phyloP scores from a whole-genome alignment of 2,329 filamentous ascomycete genomes.

The Dothistroma septosporum region DNA sequence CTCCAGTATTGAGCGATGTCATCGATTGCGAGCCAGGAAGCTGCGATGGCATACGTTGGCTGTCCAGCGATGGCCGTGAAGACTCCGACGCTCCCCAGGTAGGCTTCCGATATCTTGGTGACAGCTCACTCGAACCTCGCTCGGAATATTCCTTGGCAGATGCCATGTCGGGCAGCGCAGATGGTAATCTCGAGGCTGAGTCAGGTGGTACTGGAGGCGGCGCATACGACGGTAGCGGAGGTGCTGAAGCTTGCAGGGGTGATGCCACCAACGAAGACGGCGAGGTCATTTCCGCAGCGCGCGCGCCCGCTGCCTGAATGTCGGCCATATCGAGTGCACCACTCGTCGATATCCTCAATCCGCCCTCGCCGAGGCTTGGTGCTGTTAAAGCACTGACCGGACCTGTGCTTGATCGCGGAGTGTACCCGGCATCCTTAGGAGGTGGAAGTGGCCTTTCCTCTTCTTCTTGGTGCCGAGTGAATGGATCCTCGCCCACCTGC shows the following conservation, averaged over 20 bases:
- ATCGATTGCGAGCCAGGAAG: conserved; percentile 33
- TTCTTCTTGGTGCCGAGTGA: conserved; percentile 26
- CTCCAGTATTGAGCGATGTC: conserved; percentile 29
- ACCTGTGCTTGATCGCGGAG: conserved; percentile 31
- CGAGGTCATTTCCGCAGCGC: conserved; percentile 14
- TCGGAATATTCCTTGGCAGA: conserved; percentile 24
- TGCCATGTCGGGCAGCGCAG: conserved; percentile 26
- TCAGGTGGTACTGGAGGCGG: conserved; percentile 45
- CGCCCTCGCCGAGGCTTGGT: conserved; percentile 19
- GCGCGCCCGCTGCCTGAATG: conserved; percentile 30
- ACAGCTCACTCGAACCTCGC: conserved; percentile 29
- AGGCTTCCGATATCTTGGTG: conserved; percentile 25
- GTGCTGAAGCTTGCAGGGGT: conserved; percentile 26
- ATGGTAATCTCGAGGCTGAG: conserved; percentile 7
- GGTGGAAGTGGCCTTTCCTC: conserved; percentile 40
- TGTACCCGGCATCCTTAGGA: conserved; percentile 42
- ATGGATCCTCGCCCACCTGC: conserved; percentile 25
- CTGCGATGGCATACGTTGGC: conserved; percentile 26
- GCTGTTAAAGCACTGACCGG: conserved; percentile 24
- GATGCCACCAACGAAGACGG: conserved; percentile 14
- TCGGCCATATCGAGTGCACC: conserved; percentile 37
- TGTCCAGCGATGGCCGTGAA: conserved; percentile 32
- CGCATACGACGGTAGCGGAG: conserved; percentile 43
- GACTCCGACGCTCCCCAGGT: conserved; percentile 31
- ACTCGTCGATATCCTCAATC: conserved; percentile 31